These are phyloP conservation scores for Cercophora samala DNA, from an alignment of 495 filamentous ascomycete species.

Conservation along the genomic window DNA sequence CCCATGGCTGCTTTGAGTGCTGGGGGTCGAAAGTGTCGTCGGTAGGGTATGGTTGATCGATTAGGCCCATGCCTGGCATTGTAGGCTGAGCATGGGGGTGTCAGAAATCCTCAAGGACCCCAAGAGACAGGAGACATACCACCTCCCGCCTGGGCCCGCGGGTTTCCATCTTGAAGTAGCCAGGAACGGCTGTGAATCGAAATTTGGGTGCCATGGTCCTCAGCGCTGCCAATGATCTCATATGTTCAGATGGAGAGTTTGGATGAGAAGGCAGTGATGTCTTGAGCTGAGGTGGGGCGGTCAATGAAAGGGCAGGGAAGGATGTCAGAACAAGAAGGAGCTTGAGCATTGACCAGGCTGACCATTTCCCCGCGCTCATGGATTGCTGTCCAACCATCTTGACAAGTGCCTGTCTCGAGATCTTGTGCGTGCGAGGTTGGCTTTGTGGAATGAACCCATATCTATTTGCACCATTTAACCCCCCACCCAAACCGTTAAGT, in stretches of 20 bases:
- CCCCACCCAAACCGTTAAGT: no score
- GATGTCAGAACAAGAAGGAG: not conserved
- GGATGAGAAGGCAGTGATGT: not conserved
- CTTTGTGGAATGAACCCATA: no score
- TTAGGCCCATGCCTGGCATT: slow-evolving; percentile 31
- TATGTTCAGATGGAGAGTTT: not conserved
- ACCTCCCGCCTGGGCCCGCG: not conserved
- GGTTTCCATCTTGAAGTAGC: slow-evolving; percentile 2
- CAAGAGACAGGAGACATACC: not conserved
- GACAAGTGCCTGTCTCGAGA: not conserved
- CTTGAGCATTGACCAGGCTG: not conserved
- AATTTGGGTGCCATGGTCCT: not conserved
- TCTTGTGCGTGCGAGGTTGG: not conserved
- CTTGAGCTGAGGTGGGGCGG: not conserved
- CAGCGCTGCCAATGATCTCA: not conserved
- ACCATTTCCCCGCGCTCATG: not conserved
- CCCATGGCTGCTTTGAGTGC: slow-evolving; percentile 28
- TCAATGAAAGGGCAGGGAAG: not conserved
- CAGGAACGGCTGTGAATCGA: slow-evolving; percentile 3
- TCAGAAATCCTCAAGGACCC: not conserved
- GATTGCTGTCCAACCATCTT: not conserved
- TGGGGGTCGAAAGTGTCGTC: slow-evolving; percentile 25
- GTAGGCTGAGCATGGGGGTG: slow-evolving; percentile 24
- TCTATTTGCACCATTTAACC: no score
- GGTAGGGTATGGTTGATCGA: slow-evolving; percentile 30